Base-by-base conservation (phyloP, 2,329 filamentous ascomycete genomes). In the Madurella fahalii region DNA sequence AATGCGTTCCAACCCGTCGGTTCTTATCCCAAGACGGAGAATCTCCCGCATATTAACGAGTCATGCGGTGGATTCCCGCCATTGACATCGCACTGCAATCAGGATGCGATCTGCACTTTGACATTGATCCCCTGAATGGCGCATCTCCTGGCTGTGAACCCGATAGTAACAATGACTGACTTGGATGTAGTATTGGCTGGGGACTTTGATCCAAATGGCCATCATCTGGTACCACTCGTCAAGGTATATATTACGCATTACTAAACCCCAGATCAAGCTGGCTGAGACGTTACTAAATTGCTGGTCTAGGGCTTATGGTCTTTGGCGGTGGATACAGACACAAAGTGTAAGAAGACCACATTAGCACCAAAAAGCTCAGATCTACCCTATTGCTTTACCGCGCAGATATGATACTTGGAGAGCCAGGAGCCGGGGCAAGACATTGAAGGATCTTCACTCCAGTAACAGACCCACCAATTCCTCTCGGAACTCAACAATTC, bases 91-190 rank as follows among this genome's bases (percentile, higher is more conserved):
- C 25, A 45, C 37, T 45, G 49, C 43, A 2, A 11, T 1, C 8
- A 12, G 12, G 16, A 40, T 13, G 53, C 52, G 15, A 15, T 58
- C 13, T 60, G 12, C 58, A 60, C 20, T 58, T 58, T 18, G 58
- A 60, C 20, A 42, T 60, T 17, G 58, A 56, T 15, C 40, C 53
- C 5, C 17, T 47, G 46, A 60, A 60, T 17, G 16, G 47, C 42
- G 16, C 4, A 40, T 37, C 16, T 5, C 40, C 3, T 5, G 40
- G 16, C 17, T 40, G 2, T 9, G 13, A 16, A 17, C 7, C 15
- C 5, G 16, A 12, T 9, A 16, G 13, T 16, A 16, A 16, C 12
- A 17, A 16, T 25, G 12, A 39, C 31, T 25, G 25, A 25, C 25
- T 25, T 3, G 8, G 3, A 2, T 11, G 9, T 9, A 54, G 43